Evolutionary conservation across 2,329 filamentous ascomycete genomes (phyloP), one percentile per base, ranked within the genome.

Genomic region (Penicillium occitanis): DNA sequence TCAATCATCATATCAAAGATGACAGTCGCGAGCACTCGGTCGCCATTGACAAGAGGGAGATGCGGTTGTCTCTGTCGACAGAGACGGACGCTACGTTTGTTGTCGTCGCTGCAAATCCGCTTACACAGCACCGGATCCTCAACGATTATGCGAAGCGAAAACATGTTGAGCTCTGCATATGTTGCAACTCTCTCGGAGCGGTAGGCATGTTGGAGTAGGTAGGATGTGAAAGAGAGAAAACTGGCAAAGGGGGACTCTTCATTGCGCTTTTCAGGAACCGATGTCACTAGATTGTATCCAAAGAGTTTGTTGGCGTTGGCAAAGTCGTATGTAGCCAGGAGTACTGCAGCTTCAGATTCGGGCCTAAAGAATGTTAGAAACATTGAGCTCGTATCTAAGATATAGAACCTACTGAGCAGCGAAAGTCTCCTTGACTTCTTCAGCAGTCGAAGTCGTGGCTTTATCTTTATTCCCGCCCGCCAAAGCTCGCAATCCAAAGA

Each of bases 301-400:
- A 99, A 98, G 8, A 97, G 84, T 79, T 97, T 98, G 81, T 98
- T 99, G 40, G 93, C 91, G 74, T 96, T 91, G 2, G 89, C 88
- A 75, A 98, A 98, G 76, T 98, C 95, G 76, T 98, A 99, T 0
- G 92, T 90, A 0, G 92, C 89, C 40, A 99, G 84, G 3, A 98
- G 80, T 2, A 96, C 84, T 4, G 93, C 89, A 17, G 92, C 91
- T 76, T 93, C 89, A 66, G 89, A 86, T 2, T 89, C 88, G 1
- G 95, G 95, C 70, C 92, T 96, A 70, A 70, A 58, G 61, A 64
- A 69, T 13, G 66, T 77, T 69, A 78, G 73, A 2, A 65, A 57
- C 11, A 22, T 61, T 4, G 19, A 46, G 65, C 69, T 77, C 61
- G 69, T 69, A 19, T n/a, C 2, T 37, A 51, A 35, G 58, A 14